These are phyloP conservation scores for Racocetra persica DNA, from an alignment of 371 early-diverging fungal species.

Conservation along the genomic window DNA sequence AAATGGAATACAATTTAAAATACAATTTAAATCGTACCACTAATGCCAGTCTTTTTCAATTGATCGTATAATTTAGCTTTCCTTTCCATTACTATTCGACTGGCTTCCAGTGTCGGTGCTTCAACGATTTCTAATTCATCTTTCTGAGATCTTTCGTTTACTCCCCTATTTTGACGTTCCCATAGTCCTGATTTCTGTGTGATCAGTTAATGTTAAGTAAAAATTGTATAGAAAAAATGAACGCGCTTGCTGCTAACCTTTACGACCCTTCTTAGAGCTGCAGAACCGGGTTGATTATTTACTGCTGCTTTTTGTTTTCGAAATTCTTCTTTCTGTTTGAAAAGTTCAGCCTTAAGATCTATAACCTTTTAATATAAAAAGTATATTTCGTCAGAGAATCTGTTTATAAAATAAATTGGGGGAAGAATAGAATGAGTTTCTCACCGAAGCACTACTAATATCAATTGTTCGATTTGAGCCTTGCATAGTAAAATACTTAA, in stretches of 20 bases:
- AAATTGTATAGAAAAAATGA: background rate
- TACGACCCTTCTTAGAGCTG: constrained; percentile 4
- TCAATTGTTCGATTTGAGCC: constrained; percentile 31
- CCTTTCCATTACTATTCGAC: constrained; percentile 41
- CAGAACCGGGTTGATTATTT: constrained; percentile 15
- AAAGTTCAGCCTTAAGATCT: constrained; percentile 45
- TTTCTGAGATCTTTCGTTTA: constrained; percentile 20
- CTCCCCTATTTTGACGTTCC: constrained; percentile 42
- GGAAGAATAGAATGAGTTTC: background rate
- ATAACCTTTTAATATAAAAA: constrained; percentile 26
- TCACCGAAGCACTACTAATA: constrained; percentile 42
- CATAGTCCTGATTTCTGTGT: constrained; percentile 34
- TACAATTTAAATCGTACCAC: constrained; percentile 7
- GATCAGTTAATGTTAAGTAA: background rate
- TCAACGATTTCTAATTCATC: constrained; percentile 38
- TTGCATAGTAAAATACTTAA: constrained; percentile 27
- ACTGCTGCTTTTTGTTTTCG: constrained; percentile 33
- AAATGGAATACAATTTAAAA: background rate
- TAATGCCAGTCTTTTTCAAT: constrained; percentile 34
- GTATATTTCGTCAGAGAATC: background rate
- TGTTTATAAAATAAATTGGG: background rate
- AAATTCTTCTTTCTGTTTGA: constrained; percentile 43
- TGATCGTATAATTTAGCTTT: constrained; percentile 44
- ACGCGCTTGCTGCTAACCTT: constrained; percentile 23
- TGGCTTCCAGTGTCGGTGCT: constrained; percentile 37